Evolutionary conservation across 2,329 filamentous ascomycete species (phyloP).

Genomic region (Colletotrichum truncatum): DNA sequence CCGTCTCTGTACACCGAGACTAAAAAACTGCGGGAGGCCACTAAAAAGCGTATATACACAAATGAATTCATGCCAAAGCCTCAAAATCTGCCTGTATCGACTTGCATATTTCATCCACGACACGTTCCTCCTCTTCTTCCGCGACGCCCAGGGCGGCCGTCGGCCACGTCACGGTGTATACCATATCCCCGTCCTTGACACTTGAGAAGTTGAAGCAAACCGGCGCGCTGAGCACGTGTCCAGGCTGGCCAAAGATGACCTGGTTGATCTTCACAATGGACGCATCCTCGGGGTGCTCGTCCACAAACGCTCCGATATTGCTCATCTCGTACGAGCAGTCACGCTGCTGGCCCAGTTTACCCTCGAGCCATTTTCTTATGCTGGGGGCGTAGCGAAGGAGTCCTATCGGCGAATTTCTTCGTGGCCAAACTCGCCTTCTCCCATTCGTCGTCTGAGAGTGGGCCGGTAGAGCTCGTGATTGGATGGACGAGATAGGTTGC

Average conservation of each 20-base stretch:
- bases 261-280: conserved; percentile 38
- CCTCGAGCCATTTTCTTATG: conserved; percentile 48
- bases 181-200: conserved; percentile 47
- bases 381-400: conserved; percentile 50
- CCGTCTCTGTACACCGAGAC: too few relatives aligned
- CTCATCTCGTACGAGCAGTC: conserved; percentile 55
- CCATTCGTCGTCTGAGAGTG: conserved; percentile 42
- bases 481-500: conserved; percentile 38
- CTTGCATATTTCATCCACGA: conserved; percentile 24
- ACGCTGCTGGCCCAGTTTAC: conserved; percentile 46
- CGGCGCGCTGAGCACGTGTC: conserved; percentile 44
- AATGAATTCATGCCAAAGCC: too few relatives aligned
- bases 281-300: not conserved
- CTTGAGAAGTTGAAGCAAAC: conserved; percentile 52
- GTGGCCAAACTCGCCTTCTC: conserved; percentile 40
- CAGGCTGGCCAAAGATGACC: conserved; percentile 55
- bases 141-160: conserved; percentile 48
- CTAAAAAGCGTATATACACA: too few relatives aligned
- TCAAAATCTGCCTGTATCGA: conserved; percentile 22
- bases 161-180: conserved; percentile 52
- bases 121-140: conserved; percentile 37
- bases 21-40: too few relatives aligned
- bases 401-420: conserved; percentile 42
- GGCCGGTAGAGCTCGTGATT: not conserved
- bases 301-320: conserved; percentile 51